A percentile compares a stretch with the other conserved stretches of the same genome.
Evolutionary conservation across 805 yeast species (phyloP).

Genomic region (Starmerella ratchasimensis): DNA sequence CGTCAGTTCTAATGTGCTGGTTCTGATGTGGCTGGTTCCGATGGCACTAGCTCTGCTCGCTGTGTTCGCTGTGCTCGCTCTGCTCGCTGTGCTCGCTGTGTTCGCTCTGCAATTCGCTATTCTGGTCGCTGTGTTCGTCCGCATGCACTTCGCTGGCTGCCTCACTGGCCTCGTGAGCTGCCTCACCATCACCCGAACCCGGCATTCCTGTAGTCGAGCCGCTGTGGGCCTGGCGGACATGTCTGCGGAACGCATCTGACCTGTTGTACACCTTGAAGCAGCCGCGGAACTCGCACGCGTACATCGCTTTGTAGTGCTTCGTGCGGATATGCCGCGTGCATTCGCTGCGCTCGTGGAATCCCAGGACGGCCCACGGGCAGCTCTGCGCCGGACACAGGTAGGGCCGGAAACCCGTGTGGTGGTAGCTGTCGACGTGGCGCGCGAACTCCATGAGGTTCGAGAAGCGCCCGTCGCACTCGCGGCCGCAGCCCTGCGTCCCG

Average conservation of each 20-base stretch:
- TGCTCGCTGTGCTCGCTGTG: too few relatives aligned
- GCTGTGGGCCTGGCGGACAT: conserved; percentile 16
- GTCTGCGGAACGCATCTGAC: conserved; percentile 17
- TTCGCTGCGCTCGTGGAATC: conserved; percentile 19
- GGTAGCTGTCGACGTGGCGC: conserved; percentile 12
- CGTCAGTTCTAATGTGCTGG: too few relatives aligned
- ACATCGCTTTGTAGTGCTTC: conserved; percentile 18
- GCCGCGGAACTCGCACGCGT: conserved; percentile 14
- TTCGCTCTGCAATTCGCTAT: too few relatives aligned
- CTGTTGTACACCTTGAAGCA: conserved; percentile 16
- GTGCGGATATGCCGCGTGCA: conserved; percentile 19
- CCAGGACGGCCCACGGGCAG: conserved; percentile 18
- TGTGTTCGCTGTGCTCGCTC: too few relatives aligned
- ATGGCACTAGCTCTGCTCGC: too few relatives aligned
- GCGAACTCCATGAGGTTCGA: conserved; percentile 11
- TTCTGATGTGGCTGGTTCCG: too few relatives aligned
- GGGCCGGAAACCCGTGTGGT: conserved; percentile 15
- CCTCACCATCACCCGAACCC: too few relatives aligned
- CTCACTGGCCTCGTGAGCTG: too few relatives aligned
- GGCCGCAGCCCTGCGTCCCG: conserved; percentile 19
- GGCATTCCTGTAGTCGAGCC: too few relatives aligned
- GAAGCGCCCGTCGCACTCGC: conserved; percentile 16
- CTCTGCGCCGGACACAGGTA: conserved; percentile 12
- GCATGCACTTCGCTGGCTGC: too few relatives aligned
- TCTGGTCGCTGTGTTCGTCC: too few relatives aligned